Evolutionary conservation across 2,329 filamentous ascomycete genomes (phyloP).

Genomic region (Ascochyta clinopodiicola): DNA sequence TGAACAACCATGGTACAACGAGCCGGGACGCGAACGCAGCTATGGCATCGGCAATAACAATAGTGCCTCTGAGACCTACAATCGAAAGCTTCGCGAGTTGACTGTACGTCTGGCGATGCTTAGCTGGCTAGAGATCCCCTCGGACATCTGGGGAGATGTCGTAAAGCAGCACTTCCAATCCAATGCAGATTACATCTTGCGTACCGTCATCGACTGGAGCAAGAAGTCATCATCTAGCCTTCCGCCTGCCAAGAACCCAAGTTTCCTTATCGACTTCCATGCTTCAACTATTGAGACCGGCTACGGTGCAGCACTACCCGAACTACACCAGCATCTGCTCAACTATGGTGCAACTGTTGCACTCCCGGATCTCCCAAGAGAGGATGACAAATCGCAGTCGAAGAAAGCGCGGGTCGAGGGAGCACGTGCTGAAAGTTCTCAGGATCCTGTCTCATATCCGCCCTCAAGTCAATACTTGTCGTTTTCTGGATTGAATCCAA

Average conservation of each 20-base stretch:
- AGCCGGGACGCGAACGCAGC: slow-evolving; percentile 52
- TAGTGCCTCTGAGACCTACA: slow-evolving; percentile 34
- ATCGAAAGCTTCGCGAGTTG: slow-evolving; percentile 28
- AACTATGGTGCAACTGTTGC: slow-evolving; percentile 7
- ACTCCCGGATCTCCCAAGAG: not conserved
- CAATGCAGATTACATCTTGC: slow-evolving; percentile 32
- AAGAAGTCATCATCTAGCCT: not conserved
- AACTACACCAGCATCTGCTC: slow-evolving; percentile 1
- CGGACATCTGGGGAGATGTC: slow-evolving; percentile 34
- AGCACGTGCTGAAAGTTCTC: not conserved
- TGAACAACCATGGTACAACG: slow-evolving; percentile 62
- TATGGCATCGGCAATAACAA: not conserved
- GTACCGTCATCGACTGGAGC: slow-evolving; percentile 30
- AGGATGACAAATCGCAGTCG: not conserved
- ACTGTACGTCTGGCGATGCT: slow-evolving; percentile 45
- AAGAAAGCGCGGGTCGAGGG: slow-evolving; percentile 2
- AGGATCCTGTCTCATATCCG: not conserved
- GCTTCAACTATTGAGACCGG: not conserved
- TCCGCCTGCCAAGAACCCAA: not conserved
- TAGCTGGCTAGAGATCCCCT: slow-evolving; percentile 36
- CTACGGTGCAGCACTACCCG: not conserved
- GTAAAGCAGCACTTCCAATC: slow-evolving; percentile 33
- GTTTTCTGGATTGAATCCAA: not conserved
- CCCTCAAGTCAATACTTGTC: not conserved
- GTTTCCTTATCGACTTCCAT: not conserved